phyloP scores from a whole-genome alignment of 805 yeast species.

The Ogataea saltuana region DNA sequence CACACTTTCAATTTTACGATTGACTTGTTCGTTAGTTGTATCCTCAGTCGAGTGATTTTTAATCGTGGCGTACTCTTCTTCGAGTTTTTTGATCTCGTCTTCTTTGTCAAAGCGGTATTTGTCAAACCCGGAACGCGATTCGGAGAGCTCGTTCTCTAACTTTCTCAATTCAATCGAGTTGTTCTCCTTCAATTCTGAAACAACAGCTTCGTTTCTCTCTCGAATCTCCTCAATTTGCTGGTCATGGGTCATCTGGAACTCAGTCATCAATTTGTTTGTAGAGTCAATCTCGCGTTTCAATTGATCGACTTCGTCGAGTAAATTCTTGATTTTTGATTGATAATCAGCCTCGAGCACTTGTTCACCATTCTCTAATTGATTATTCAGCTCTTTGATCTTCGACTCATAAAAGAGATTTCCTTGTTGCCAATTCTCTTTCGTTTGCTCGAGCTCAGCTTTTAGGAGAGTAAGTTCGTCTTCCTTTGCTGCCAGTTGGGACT shows the following conservation, averaged over 20 bases:
- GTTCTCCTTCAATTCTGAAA: neutral
- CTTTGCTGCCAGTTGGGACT: neutral
- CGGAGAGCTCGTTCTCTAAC: conserved; percentile 1
- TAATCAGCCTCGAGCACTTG: neutral
- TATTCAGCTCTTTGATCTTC: neutral
- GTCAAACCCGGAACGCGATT: neutral
- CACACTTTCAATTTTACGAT: neutral
- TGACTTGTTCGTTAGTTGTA: neutral
- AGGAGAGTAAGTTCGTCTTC: neutral
- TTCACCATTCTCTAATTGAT: neutral
- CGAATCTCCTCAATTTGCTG: conserved; percentile 15
- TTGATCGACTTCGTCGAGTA: conserved; percentile 9
- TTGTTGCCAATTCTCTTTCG: neutral
- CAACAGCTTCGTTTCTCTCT: conserved; percentile 2
- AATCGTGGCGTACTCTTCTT: neutral
- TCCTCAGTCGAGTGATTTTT: too few relatives aligned
- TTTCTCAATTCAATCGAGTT: neutral
- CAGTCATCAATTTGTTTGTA: conserved; percentile 18
- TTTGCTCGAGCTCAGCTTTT: neutral
- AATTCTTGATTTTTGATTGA: conserved; percentile 1
- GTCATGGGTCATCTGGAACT: conserved; percentile 21
- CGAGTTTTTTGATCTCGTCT: neutral
- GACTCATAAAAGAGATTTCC: neutral
- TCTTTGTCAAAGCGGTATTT: neutral
- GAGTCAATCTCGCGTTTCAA: conserved; percentile 18